Percentiles rank a stretch among this genome's conserved stretches.
Evolutionary conservation across 768 basidiomycete species (phyloP).

Genomic region (Coprinellus micaceus): DNA sequence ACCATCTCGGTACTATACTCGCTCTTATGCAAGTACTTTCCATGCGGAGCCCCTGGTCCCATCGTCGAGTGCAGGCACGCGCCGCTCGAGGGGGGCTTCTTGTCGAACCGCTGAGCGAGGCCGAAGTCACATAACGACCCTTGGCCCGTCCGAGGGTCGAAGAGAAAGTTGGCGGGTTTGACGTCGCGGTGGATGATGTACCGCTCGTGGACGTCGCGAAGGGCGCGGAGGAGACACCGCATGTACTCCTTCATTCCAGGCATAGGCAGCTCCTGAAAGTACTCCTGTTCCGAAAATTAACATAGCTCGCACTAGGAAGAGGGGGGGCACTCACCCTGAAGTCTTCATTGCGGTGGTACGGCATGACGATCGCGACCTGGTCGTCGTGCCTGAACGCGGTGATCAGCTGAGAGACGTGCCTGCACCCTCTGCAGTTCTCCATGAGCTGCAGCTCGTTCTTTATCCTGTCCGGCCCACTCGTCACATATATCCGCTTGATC

Average conservation of each 20-base stretch:
- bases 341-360: constrained; percentile 88
- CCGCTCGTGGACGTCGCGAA: constrained; percentile 83
- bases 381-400: constrained; percentile 89
- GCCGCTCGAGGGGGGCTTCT: constrained; percentile 38
- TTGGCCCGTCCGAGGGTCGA: constrained; percentile 75
- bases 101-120: constrained; percentile 73
- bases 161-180: constrained; percentile 97
- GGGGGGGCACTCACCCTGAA: constrained; percentile 71
- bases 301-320: background rate
- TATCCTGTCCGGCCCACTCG: constrained; percentile 89
- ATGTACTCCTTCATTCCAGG: constrained; percentile 82
- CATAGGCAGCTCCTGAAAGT: constrained; percentile 71
- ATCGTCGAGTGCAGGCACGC: constrained; percentile 79
- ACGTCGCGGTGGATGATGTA: constrained; percentile 94
- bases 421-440: constrained; percentile 77
- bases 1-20: constrained; percentile 48
- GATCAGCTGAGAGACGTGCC: constrained; percentile 90
- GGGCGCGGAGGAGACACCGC: constrained; percentile 83
- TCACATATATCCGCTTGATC: constrained; percentile 95
- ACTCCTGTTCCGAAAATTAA: constrained; percentile 50
- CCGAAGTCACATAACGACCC: constrained; percentile 95
- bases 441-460: constrained; percentile 90
- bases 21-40: constrained; percentile 42
- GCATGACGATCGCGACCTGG: constrained; percentile 92
- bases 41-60: constrained; percentile 62